These are phyloP conservation scores for Xylaria sp. DNA, from an alignment of 2,329 filamentous ascomycete species.

Conservation along the genomic window DNA sequence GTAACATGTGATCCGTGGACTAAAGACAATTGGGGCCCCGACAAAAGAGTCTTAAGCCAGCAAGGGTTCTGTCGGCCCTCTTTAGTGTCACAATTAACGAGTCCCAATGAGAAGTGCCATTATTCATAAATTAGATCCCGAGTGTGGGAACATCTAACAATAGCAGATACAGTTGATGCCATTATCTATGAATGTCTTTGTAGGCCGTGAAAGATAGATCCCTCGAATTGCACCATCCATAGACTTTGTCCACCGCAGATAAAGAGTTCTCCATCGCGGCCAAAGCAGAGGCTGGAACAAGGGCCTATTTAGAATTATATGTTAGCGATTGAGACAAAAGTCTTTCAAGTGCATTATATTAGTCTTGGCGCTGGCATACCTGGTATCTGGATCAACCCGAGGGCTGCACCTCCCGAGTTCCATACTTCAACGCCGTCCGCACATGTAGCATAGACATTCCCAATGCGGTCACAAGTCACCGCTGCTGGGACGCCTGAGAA, in stretches of 20 bases:
- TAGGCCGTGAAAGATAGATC: background rate
- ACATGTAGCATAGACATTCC: slow-evolving; percentile 55
- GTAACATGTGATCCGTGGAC: too few species aligned
- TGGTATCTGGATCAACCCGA: slow-evolving; percentile 49
- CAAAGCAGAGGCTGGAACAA: slow-evolving; percentile 53
- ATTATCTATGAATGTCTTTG: background rate
- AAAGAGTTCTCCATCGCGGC: slow-evolving; percentile 50
- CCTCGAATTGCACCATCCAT: slow-evolving; percentile 48
- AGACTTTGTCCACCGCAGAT: slow-evolving; percentile 54
- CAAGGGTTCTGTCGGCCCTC: background rate
- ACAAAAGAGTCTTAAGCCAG: background rate
- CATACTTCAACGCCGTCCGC: slow-evolving; percentile 58
- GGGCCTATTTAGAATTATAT: slow-evolving; percentile 39
- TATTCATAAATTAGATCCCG: background rate
- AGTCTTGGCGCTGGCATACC: slow-evolving; percentile 34
- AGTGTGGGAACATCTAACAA: background rate
- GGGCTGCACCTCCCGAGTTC: slow-evolving; percentile 49
- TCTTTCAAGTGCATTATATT: background rate
- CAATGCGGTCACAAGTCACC: slow-evolving; percentile 48
- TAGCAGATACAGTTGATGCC: background rate
- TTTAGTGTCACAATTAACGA: background rate
- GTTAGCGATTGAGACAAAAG: background rate
- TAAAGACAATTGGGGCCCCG: background rate
- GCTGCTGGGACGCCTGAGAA: slow-evolving; percentile 51
- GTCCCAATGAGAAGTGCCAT: background rate